Evolutionary conservation across 345 rosid genomes (phyloP).

Genomic region (Psidium guajava): DNA sequence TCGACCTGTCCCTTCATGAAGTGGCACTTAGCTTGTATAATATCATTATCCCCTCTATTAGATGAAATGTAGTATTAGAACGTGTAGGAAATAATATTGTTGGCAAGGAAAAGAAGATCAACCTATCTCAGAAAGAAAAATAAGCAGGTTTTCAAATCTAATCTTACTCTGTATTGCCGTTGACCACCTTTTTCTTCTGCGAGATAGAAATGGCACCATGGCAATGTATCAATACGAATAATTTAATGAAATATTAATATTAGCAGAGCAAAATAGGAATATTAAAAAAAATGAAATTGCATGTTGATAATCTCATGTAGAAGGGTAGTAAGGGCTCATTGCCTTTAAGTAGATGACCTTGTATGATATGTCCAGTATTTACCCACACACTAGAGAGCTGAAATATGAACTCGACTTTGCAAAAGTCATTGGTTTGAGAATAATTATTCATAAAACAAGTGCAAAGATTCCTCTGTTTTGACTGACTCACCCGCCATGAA

Average conservation of each 20-base stretch:
- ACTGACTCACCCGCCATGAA: neutral
- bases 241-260: neutral
- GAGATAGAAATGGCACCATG: neutral
- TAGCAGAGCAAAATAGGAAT: neutral
- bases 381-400: too few species aligned
- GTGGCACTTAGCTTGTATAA: constrained; percentile 31
- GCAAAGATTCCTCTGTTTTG: neutral
- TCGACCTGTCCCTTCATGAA: constrained; percentile 34
- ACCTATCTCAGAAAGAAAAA: neutral
- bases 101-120: neutral
- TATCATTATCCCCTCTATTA: constrained; percentile 14
- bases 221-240: neutral
- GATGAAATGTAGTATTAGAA: neutral
- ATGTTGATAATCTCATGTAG: neutral
- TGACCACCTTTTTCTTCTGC: constrained; percentile 7
- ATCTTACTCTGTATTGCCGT: constrained; percentile 21
- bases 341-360: neutral
- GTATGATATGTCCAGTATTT: too few species aligned
- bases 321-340: neutral
- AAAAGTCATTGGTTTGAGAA: neutral
- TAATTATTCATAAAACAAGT: too few species aligned
- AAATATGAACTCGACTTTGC: neutral
- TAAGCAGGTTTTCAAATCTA: neutral
- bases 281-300: neutral
- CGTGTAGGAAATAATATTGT: neutral